Conservation (phyloP, 305 asterid genomes). For the Solanum aculeatissimum region DNA sequence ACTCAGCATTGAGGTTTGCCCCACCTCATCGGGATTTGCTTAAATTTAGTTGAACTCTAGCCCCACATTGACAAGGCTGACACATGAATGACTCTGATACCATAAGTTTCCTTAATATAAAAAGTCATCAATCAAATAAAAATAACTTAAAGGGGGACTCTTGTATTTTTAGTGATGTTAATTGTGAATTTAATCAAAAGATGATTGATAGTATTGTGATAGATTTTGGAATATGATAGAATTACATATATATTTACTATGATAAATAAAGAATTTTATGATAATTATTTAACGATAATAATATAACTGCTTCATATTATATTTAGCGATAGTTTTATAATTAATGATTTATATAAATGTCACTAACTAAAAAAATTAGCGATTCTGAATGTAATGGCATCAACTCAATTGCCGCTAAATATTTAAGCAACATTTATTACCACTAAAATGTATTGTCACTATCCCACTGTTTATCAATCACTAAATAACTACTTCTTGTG, state of each 20-base stretch:
- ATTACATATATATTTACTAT: too few relatives aligned
- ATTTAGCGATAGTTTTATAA: not conserved
- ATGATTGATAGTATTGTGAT: not conserved
- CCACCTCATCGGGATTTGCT: too few relatives aligned
- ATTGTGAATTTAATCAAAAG: not conserved
- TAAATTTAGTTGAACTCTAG: too few relatives aligned
- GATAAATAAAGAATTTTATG: not conserved
- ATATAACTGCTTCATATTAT: not conserved
- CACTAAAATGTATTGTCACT: not conserved
- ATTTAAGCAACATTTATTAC: not conserved
- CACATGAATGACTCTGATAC: too few relatives aligned
- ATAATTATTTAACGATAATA: not conserved
- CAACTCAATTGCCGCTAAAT: not conserved
- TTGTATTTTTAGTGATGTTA: not conserved
- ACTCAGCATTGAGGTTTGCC: too few relatives aligned
- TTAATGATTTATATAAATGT: not conserved
- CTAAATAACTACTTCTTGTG: not conserved
- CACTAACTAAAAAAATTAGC: rapidly evolving
- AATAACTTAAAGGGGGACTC: not conserved
- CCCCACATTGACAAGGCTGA: too few relatives aligned
- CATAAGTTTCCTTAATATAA: too few relatives aligned
- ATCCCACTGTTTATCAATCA: not conserved
- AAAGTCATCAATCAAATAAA: not conserved
- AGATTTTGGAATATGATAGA: too few relatives aligned
- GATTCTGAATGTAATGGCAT: not conserved